Evolutionary conservation across 2,329 filamentous ascomycete species (phyloP).

Genomic region (Arachnomyces sp.): DNA sequence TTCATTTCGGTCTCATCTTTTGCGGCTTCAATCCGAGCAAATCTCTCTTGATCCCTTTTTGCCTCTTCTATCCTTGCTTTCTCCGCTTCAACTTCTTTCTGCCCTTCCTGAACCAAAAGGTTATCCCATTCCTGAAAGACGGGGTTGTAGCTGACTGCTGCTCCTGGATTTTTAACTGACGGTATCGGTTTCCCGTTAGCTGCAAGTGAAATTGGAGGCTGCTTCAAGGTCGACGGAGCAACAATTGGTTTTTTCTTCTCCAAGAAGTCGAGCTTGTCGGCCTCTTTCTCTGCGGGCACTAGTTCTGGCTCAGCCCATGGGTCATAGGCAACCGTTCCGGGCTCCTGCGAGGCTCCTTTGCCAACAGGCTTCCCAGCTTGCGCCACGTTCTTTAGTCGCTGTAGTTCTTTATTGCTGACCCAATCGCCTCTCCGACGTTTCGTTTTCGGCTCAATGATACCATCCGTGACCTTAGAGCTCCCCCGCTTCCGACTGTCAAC

Average conservation of each 20-base stretch:
- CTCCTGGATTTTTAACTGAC: slow-evolving; percentile 68
- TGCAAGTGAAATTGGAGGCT: slow-evolving; percentile 71
- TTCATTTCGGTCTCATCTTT: slow-evolving; percentile 65
- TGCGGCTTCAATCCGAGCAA: slow-evolving; percentile 63
- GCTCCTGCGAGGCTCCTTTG: slow-evolving; percentile 46
- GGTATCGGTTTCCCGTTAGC: slow-evolving; percentile 71
- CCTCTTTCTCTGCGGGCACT: slow-evolving; percentile 25
- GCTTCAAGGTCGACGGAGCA: slow-evolving; percentile 65
- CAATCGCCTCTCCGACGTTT: slow-evolving; percentile 73
- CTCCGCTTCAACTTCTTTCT: slow-evolving; percentile 72
- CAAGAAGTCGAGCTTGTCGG: slow-evolving; percentile 55
- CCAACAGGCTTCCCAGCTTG: slow-evolving; percentile 49
- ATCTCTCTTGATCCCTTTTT: slow-evolving; percentile 57
- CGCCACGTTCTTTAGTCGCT: slow-evolving; percentile 68
- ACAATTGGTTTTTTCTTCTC: slow-evolving; percentile 57
- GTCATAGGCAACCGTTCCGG: slow-evolving; percentile 50
- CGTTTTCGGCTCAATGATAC: slow-evolving; percentile 54
- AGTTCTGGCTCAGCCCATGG: slow-evolving; percentile 58
- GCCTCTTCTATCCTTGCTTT: slow-evolving; percentile 61
- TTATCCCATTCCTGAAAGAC: slow-evolving; percentile 76
- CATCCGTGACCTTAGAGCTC: slow-evolving; percentile 61
- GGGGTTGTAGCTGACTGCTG: slow-evolving; percentile 89
- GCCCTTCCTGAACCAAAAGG: slow-evolving; percentile 63
- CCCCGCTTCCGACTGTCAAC: slow-evolving; percentile 70
- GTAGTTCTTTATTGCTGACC: slow-evolving; percentile 76